Evolutionary conservation across 768 basidiomycete species (phyloP).

Genomic region (Boletus bicolor): DNA sequence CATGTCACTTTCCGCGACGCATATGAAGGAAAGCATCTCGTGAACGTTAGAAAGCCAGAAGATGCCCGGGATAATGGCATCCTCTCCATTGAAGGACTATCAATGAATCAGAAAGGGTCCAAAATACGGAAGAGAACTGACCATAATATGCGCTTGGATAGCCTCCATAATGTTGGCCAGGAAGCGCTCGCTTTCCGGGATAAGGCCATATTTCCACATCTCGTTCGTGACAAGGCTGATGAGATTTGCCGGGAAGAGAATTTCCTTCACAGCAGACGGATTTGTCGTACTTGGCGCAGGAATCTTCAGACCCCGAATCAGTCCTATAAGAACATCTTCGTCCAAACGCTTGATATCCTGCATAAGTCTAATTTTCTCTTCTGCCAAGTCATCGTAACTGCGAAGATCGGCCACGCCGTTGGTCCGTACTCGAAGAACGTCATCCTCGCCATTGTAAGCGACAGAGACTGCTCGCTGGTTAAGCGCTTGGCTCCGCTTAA

Average conservation of each 20-base stretch:
- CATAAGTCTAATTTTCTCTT: constrained; percentile 93
- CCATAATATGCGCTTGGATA: constrained; percentile 97
- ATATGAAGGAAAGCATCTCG: constrained; percentile 98
- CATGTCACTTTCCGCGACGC: constrained; percentile 98
- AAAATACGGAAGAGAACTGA: constrained; percentile 38
- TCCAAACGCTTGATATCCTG: constrained; percentile 88
- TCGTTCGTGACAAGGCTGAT: constrained; percentile 98
- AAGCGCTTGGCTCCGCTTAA: constrained; percentile 64
- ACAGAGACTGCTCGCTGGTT: constrained; percentile 87
- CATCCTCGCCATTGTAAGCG: constrained; percentile 82
- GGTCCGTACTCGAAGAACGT: constrained; percentile 58
- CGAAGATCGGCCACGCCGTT: constrained; percentile 70
- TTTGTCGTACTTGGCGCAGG: constrained; percentile 86
- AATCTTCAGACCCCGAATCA: constrained; percentile 90
- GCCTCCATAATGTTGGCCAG: constrained; percentile 98
- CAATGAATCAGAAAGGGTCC: constrained; percentile 4
- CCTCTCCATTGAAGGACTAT: constrained; percentile 89
- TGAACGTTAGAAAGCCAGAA: constrained; percentile 99
- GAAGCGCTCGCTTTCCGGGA: constrained; percentile 95
- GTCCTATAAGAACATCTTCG: constrained; percentile 87
- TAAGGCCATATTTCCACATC: constrained; percentile 99
- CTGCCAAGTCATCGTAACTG: constrained; percentile 82
- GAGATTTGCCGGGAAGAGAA: constrained; percentile 97
- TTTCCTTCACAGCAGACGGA: constrained; percentile 93
- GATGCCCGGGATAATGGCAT: constrained; percentile 92